phyloP scores from a whole-genome alignment of 441 rosid genomes.

The Isatis lusitanica region DNA sequence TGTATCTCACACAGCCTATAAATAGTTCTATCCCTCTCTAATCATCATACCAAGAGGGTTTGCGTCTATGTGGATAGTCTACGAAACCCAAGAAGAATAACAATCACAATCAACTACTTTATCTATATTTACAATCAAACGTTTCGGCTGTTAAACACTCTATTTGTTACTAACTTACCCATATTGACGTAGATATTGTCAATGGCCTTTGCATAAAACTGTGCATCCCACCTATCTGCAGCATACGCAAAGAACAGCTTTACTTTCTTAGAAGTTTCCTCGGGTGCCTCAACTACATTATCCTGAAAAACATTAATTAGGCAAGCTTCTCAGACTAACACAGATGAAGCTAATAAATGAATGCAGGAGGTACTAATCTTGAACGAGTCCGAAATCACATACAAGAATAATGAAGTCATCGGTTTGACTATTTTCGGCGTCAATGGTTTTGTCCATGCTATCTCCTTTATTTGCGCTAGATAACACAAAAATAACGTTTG shows the following conservation, averaged over 20 bases:
- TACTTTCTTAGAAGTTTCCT: slow-evolving; percentile 55
- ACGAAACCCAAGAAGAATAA: no score
- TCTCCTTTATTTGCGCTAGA: slow-evolving; percentile 80
- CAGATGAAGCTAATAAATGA: neutral
- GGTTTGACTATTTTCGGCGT: slow-evolving; percentile 68
- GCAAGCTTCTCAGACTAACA: slow-evolving; percentile 20
- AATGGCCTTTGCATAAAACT: slow-evolving; percentile 69
- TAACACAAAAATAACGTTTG: slow-evolving; percentile 25
- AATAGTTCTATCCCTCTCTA: neutral
- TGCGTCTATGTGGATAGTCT: no score
- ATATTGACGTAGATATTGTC: slow-evolving; percentile 66
- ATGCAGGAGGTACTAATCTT: neutral
- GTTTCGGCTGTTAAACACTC: neutral
- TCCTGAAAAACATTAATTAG: slow-evolving; percentile 42
- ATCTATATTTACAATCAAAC: neutral
- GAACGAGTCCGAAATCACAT: slow-evolving; percentile 35
- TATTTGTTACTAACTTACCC: slow-evolving; percentile 42
- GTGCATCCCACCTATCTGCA: slow-evolving; percentile 73
- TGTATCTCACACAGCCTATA: neutral
- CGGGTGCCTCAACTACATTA: slow-evolving; percentile 57
- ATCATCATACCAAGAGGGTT: neutral
- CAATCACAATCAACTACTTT: neutral
- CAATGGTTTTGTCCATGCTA: slow-evolving; percentile 75
- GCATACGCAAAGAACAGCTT: slow-evolving; percentile 68
- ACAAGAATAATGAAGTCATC: slow-evolving; percentile 84